A percentile compares a stretch with the other conserved stretches of the same genome.
phyloP scores from a whole-genome alignment of 768 basidiomycete genomes.

The Russula ochroleuca region DNA sequence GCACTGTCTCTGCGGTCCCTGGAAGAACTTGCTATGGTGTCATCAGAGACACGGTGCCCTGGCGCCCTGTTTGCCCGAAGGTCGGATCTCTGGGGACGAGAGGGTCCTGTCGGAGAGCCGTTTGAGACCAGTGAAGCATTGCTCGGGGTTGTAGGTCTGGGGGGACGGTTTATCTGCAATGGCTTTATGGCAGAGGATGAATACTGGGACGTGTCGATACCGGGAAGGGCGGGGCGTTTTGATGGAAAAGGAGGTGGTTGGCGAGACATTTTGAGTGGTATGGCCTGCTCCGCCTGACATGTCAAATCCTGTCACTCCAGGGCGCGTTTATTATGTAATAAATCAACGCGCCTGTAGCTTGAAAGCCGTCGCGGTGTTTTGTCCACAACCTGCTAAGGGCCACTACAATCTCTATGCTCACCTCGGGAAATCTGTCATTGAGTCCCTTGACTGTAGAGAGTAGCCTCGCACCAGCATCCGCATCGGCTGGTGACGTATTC shows the following conservation, averaged over 20 bases:
- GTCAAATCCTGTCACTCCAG: not conserved
- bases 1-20: constrained; percentile 24
- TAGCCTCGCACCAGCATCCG: not conserved
- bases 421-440: not conserved
- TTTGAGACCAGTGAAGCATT: constrained; percentile 20
- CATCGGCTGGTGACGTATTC: not conserved
- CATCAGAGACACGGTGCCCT: constrained; percentile 14
- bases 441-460: constrained; percentile 2
- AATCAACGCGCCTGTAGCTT: not conserved
- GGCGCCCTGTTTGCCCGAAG: constrained; percentile 18
- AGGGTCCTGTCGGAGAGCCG: constrained; percentile 25
- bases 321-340: constrained; percentile 19
- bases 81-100: constrained; percentile 28
- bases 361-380: not conserved
- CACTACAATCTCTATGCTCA: constrained; percentile 1
- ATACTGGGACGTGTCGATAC: constrained; percentile 7
- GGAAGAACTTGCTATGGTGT: constrained; percentile 6
- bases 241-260: constrained; percentile 19
- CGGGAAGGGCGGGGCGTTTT: constrained; percentile 14
- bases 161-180: constrained; percentile 26
- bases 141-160: constrained; percentile 28
- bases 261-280: constrained; percentile 13
- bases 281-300: not conserved
- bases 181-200: constrained; percentile 19
- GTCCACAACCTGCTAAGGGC: not conserved